phyloP scores from a whole-genome alignment of 805 yeast species.

The Pichia cabralensis region DNA sequence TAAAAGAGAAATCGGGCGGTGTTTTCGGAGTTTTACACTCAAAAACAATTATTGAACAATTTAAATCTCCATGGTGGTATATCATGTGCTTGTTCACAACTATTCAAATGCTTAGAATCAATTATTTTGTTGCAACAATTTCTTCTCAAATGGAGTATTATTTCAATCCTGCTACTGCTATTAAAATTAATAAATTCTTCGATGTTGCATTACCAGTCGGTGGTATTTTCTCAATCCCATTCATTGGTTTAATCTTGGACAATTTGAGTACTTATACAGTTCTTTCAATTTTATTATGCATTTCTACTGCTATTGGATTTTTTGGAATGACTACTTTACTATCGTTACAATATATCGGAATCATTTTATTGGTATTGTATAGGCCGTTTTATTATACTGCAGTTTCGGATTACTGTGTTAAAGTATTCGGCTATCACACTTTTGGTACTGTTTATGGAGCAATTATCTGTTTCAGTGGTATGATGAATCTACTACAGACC shows the following conservation, averaged over 20 bases:
- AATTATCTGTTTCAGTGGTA: slow-evolving; percentile 71
- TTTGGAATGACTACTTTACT: slow-evolving; percentile 49
- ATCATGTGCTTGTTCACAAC: slow-evolving; percentile 73
- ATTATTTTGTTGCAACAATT: slow-evolving; percentile 87
- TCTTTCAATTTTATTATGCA: slow-evolving; percentile 38
- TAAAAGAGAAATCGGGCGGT: slow-evolving; percentile 48
- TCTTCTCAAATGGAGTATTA: slow-evolving; percentile 73
- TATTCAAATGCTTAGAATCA: slow-evolving; percentile 83
- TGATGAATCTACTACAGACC: slow-evolving; percentile 68
- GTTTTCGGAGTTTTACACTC: slow-evolving; percentile 77
- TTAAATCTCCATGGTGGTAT: slow-evolving; percentile 60
- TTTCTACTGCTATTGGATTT: slow-evolving; percentile 58
- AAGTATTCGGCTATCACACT: slow-evolving; percentile 85
- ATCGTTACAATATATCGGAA: slow-evolving; percentile 56
- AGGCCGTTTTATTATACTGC: slow-evolving; percentile 92
- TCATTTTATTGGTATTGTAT: slow-evolving; percentile 63
- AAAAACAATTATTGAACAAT: slow-evolving; percentile 28
- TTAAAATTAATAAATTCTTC: slow-evolving; percentile 58
- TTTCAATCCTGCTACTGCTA: slow-evolving; percentile 45
- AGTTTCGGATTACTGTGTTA: slow-evolving; percentile 83
- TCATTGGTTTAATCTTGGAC: slow-evolving; percentile 74
- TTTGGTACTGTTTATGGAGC: slow-evolving; percentile 90
- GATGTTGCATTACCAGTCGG: slow-evolving; percentile 85
- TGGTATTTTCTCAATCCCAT: slow-evolving; percentile 78
- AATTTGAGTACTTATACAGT: slow-evolving; percentile 54